phyloP scores from a whole-genome alignment of 495 filamentous ascomycete species.

The Penicillium subrubescens region DNA sequence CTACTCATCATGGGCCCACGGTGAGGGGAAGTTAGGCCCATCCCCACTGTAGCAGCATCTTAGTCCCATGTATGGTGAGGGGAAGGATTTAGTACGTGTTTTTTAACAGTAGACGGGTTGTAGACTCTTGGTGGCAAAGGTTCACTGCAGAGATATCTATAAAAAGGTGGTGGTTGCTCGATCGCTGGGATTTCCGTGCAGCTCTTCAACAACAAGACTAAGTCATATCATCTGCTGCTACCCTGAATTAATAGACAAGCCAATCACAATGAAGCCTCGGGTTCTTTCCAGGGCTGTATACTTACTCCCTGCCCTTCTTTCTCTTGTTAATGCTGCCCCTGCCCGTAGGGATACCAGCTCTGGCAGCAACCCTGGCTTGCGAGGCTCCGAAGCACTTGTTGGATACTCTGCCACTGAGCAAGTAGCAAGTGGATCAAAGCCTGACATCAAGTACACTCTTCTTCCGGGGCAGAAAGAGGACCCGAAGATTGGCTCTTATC shows the following conservation, averaged over 20 bases:
- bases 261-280: conserved; percentile 18
- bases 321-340: conserved; percentile 24
- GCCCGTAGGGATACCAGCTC: conserved; percentile 8
- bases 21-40: conserved; percentile 6
- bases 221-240: neutral
- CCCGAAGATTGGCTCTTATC: conserved; percentile 57
- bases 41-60: neutral
- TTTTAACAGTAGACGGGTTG: neutral
- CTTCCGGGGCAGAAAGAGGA: conserved; percentile 59
- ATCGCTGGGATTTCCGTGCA: neutral
- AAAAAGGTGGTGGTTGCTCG: neutral
- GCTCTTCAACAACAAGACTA: conserved; percentile 14
- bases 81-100: neutral
- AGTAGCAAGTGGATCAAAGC: conserved; percentile 30
- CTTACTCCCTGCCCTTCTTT: conserved; percentile 8
- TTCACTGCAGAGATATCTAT: neutral
- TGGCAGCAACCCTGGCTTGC: conserved; percentile 31
- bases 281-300: conserved; percentile 2
- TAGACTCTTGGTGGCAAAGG: neutral
- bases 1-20: neutral
- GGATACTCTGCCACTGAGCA: conserved; percentile 43
- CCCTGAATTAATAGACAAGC: neutral
- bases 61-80: neutral
- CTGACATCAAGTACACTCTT: conserved; percentile 44
- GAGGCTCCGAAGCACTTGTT: conserved; percentile 35